Conservation (phyloP, 371 early-diverging fungal genomes). For the Cokeromyces recurvatus region DNA sequence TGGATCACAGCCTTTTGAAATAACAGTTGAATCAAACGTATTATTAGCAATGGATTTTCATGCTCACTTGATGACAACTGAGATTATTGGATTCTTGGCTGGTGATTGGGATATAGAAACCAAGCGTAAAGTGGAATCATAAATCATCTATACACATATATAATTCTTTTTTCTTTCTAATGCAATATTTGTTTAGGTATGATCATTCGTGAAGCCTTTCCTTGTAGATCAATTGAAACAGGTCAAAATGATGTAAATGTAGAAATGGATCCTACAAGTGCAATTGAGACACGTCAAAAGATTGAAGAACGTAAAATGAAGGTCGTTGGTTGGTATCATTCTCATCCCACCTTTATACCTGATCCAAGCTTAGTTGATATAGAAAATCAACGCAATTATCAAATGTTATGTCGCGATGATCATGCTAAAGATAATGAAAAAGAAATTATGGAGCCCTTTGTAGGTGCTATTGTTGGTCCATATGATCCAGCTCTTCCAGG, state of each 20-base stretch:
- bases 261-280: conserved; percentile 84
- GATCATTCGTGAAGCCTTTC: conserved; percentile 60
- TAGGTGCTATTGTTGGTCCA: conserved; percentile 88
- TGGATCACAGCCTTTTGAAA: conserved; percentile 76
- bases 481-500: conserved; percentile 81
- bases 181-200: conserved; percentile 44
- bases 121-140: conserved; percentile 38
- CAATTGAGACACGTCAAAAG: conserved; percentile 68
- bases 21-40: conserved; percentile 71
- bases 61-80: conserved; percentile 79
- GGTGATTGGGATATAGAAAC: conserved; percentile 65
- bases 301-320: conserved; percentile 67
- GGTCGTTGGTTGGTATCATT: conserved; percentile 90
- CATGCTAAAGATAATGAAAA: conserved; percentile 1
- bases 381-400: conserved; percentile 81
- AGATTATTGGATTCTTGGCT: conserved; percentile 84
- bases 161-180: too few species aligned
- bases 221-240: conserved; percentile 69
- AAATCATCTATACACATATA: too few species aligned
- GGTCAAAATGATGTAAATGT: conserved; percentile 78
- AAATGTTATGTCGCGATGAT: conserved; percentile 59
- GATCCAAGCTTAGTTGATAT: conserved; percentile 75
- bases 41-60: conserved; percentile 85
- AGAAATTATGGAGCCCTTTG: conserved; percentile 65
- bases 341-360: conserved; percentile 77